A percentile compares a stretch with the other conserved stretches of the same genome.
These are phyloP conservation scores for Tagetes erecta DNA, from an alignment of 129 eudicot genomes.

Conservation along the genomic window DNA sequence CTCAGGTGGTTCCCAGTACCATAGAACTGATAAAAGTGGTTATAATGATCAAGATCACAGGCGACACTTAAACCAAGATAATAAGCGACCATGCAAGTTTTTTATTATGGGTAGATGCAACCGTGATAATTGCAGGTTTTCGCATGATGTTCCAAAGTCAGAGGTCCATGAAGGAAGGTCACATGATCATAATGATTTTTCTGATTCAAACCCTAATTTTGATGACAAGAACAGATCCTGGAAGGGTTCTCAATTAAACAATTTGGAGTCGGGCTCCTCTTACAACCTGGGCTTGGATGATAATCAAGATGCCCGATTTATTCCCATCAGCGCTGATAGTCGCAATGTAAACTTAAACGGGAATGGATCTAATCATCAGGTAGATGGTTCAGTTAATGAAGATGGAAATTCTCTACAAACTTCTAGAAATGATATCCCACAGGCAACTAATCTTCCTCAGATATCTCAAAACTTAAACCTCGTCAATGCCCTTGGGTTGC, in stretches of 20 bases:
- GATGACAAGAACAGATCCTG: slow-evolving; percentile 38
- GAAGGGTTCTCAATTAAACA: slow-evolving; percentile 56
- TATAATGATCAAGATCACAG: slow-evolving; percentile 45
- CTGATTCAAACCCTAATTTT: slow-evolving; percentile 18
- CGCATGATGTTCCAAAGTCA: slow-evolving; percentile 56
- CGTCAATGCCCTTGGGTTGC: slow-evolving; percentile 26
- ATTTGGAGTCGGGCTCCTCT: slow-evolving; percentile 27
- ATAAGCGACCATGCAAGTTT: slow-evolving; percentile 54
- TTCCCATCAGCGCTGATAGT: slow-evolving; percentile 21
- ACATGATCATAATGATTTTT: slow-evolving; percentile 26
- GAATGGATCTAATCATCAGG: slow-evolving; percentile 32
- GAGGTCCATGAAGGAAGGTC: slow-evolving; percentile 24
- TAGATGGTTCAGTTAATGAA: slow-evolving; percentile 34
- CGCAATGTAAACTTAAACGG: slow-evolving; percentile 28
- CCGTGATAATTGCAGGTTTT: slow-evolving; percentile 60
- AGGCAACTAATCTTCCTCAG: slow-evolving; percentile 30
- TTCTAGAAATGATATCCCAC: slow-evolving; percentile 23
- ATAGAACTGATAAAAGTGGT: slow-evolving; percentile 39
- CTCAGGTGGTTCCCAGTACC: slow-evolving; percentile 19
- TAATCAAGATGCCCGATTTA: slow-evolving; percentile 33
- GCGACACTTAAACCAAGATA: slow-evolving; percentile 39
- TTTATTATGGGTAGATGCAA: slow-evolving; percentile 72
- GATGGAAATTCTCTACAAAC: slow-evolving; percentile 33
- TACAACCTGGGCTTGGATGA: background rate
- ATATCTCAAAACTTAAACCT: slow-evolving; percentile 28